Evolutionary conservation across 129 eudicot genomes (phyloP).

Genomic region (Centaurea solstitialis): DNA sequence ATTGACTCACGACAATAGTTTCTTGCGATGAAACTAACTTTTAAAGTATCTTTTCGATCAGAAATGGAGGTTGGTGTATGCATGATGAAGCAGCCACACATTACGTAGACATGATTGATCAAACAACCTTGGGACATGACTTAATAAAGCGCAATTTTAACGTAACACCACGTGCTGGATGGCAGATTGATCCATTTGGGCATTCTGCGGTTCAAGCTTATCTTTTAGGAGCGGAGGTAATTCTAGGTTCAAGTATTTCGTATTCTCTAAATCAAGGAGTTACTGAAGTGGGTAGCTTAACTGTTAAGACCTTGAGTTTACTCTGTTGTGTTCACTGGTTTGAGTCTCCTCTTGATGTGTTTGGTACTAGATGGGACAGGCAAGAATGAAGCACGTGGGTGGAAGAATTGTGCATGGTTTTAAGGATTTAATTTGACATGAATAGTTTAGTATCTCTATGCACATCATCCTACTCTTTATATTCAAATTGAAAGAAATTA

Average conservation of each 20-base stretch:
- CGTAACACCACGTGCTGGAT: constrained; percentile 88
- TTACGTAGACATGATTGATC: constrained; percentile 98
- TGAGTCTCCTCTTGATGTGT: background rate
- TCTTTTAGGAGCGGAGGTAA: constrained; percentile 90
- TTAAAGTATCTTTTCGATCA: constrained; percentile 22
- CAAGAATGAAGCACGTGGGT: too few species aligned
- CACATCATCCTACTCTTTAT: too few species aligned
- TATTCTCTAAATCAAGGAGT: background rate
- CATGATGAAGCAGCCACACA: constrained; percentile 94
- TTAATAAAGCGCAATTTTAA: constrained; percentile 63
- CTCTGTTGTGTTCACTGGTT: background rate
- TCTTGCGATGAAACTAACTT: background rate
- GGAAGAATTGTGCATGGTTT: background rate
- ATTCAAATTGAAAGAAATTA: too few species aligned
- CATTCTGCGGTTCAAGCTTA: constrained; percentile 97
- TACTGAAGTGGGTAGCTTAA: background rate
- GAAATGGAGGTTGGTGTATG: constrained; percentile 99
- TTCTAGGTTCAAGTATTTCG: background rate
- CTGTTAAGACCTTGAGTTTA: background rate
- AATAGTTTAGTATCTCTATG: too few species aligned
- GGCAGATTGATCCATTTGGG: constrained; percentile 98
- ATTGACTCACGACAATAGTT: background rate
- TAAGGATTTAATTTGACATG: too few species aligned
- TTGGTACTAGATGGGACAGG: too few species aligned
- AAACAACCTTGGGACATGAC: constrained; percentile 81